Percentiles rank a stretch among this genome's conserved stretches.
Evolutionary conservation across 768 basidiomycete species (phyloP).

Genomic region (Trametes coccinea): DNA sequence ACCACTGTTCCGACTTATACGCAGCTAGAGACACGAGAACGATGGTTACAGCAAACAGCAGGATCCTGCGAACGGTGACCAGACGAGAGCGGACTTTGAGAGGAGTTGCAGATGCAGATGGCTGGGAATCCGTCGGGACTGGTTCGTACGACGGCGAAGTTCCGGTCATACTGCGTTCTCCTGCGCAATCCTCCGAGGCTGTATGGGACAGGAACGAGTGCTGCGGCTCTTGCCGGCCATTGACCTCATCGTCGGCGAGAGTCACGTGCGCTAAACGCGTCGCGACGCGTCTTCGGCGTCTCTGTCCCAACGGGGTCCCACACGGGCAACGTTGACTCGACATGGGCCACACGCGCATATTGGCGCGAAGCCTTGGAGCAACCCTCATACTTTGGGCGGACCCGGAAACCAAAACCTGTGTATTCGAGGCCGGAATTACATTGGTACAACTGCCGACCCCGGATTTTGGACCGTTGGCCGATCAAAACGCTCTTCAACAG

Average conservation of each 20-base stretch:
- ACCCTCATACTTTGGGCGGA: too few relatives aligned
- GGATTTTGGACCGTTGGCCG: background rate
- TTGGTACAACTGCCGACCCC: too few relatives aligned
- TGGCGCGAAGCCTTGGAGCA: too few relatives aligned
- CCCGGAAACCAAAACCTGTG: too few relatives aligned
- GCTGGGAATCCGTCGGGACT: constrained; percentile 32
- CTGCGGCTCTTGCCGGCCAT: constrained; percentile 16
- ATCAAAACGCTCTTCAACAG: constrained; percentile 24
- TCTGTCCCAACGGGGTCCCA: background rate
- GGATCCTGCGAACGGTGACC: constrained; percentile 30
- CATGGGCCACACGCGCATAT: too few relatives aligned
- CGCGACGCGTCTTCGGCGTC: constrained; percentile 9
- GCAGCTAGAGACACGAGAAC: constrained; percentile 40
- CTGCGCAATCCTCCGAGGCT: constrained; percentile 1
- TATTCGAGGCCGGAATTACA: too few relatives aligned
- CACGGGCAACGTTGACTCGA: background rate
- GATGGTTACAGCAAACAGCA: constrained; percentile 40
- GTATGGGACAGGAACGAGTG: background rate
- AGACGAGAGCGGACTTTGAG: constrained; percentile 30
- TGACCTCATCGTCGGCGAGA: constrained; percentile 10
- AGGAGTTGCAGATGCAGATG: constrained; percentile 16
- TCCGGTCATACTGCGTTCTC: constrained; percentile 5
- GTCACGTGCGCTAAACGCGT: constrained; percentile 22
- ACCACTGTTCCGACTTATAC: constrained; percentile 48
- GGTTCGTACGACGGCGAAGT: constrained; percentile 32